Evolutionary conservation across 2,329 filamentous ascomycete genomes (phyloP), one percentile per base, ranked within the genome.

Genomic region (Talaromyces atroroseus): DNA sequence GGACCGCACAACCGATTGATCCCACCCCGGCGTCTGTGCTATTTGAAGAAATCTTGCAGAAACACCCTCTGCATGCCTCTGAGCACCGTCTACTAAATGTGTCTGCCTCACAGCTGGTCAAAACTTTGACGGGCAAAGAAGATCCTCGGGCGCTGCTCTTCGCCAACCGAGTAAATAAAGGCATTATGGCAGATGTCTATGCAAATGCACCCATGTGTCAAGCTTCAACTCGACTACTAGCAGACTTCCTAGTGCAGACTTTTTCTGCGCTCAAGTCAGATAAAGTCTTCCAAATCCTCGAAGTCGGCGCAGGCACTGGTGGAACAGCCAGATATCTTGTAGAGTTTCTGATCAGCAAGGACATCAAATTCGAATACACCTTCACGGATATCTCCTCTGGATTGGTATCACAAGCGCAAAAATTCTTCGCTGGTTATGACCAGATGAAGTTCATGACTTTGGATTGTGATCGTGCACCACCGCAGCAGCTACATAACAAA

Each of bases 131-230:
- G 0, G 75, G 74, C 0, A 54, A 59, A 1, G 57, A 54, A 1
- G 72, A 78, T 47, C 64, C 68, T 7, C 48, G 77, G 0, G 57
- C 63, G 6, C 45, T 78, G 1, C 54, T 78, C 4, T 78, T 77
- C 29, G 55, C 49, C 14, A 48, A 49, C n/a, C 40, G 18, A 16
- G 44, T 52, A 2, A 52, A 42, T 12, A 52, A 47, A n/a, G 47
- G 46, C 14, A 44, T 32, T 2, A 29, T 57, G 3, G 44, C 46
- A 7, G 50, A 57, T 16, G n/a, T 57, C 16, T 57, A 57, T 24
- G 49, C 46, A 26, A 53, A 53, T 16, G 46, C 40, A 29, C 55
- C 55, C n/a, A 12, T 57, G 11, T 16, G 14, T 36, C 32, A 16
- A 36, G 32, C 26, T 29, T 8, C 26, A 29, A 29, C 26, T 29